These are phyloP conservation scores for Cerioporus squamosus DNA, from an alignment of 1,284 basidiomycete genomes.

Conservation along the genomic window DNA sequence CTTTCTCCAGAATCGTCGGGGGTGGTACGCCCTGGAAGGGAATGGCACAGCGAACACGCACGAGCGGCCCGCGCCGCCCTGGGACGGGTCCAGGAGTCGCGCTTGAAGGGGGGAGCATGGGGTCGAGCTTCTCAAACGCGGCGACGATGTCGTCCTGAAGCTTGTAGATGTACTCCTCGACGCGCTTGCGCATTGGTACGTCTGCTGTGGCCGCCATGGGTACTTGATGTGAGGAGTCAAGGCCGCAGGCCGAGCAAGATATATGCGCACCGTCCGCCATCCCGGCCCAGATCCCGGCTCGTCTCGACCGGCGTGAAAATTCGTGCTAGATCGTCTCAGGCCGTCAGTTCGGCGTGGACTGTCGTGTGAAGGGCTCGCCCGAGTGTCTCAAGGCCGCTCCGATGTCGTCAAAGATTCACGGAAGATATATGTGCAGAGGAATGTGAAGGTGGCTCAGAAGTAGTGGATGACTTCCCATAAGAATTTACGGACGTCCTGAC, in stretches of 20 bases:
- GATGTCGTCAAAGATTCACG: too few species aligned
- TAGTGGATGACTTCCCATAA: too few species aligned
- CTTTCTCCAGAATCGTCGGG: slow-evolving; percentile 86
- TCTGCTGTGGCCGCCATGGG: slow-evolving; percentile 23
- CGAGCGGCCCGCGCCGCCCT: slow-evolving; percentile 88
- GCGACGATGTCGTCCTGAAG: slow-evolving; percentile 87
- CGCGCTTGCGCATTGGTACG: slow-evolving; percentile 76
- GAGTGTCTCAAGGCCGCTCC: too few species aligned
- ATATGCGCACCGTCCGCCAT: not conserved
- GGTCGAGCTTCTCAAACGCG: slow-evolving; percentile 83
- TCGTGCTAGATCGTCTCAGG: too few species aligned
- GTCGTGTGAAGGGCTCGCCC: too few species aligned
- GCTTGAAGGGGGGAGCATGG: slow-evolving; percentile 75
- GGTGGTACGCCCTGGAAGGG: slow-evolving; percentile 33
- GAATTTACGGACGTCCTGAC: too few species aligned
- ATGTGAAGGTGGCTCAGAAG: not conserved
- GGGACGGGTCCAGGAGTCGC: slow-evolving; percentile 87
- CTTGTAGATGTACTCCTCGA: slow-evolving; percentile 79
- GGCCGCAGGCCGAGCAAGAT: not conserved
- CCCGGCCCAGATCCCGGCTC: slow-evolving; percentile 13
- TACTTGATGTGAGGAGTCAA: not conserved
- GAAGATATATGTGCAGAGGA: too few species aligned
- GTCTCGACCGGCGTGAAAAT: slow-evolving; percentile 13
- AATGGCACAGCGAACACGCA: slow-evolving; percentile 82
- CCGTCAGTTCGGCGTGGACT: too few species aligned